These are phyloP conservation scores for Schizophyllum amplum DNA, from an alignment of 1,284 basidiomycete genomes.

Conservation along the genomic window DNA sequence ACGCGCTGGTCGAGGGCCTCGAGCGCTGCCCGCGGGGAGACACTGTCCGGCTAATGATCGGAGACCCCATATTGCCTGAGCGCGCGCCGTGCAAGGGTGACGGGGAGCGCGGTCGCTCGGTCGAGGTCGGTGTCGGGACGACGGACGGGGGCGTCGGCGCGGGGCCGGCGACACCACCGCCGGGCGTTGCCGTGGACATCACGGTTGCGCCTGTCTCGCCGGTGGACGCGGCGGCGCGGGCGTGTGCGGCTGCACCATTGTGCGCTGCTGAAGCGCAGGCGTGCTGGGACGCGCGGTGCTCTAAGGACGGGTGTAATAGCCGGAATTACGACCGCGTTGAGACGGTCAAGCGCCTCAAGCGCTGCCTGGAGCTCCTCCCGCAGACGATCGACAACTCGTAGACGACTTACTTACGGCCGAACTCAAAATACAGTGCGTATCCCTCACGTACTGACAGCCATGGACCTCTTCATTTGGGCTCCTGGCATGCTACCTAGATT, in stretches of 20 bases:
- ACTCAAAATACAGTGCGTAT: not conserved
- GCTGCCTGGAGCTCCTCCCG: slow-evolving; percentile 32
- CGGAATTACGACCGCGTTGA: slow-evolving; percentile 33
- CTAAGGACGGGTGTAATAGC: slow-evolving; percentile 28
- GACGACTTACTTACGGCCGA: not conserved
- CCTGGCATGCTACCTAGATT: too few species aligned
- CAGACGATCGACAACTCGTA: not conserved
- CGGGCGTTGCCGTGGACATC: not conserved
- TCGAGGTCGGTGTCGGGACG: too few species aligned
- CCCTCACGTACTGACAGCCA: too few species aligned
- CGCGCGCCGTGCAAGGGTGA: too few species aligned
- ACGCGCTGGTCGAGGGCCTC: slow-evolving; percentile 29
- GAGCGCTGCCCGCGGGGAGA: not conserved
- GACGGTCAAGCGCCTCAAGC: slow-evolving; percentile 33
- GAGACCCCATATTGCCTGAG: not conserved
- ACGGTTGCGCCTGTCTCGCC: too few species aligned
- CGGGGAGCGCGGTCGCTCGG: too few species aligned
- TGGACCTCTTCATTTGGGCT: too few species aligned
- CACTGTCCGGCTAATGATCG: not conserved
- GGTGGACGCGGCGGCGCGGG: too few species aligned
- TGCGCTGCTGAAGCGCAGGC: slow-evolving; percentile 25
- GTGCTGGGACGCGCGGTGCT: slow-evolving; percentile 35
- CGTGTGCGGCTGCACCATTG: not conserved
- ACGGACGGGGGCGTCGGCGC: too few species aligned
- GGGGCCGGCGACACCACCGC: not conserved